Base-by-base conservation (phyloP, 768 basidiomycete species). In the Suillus placidus region DNA sequence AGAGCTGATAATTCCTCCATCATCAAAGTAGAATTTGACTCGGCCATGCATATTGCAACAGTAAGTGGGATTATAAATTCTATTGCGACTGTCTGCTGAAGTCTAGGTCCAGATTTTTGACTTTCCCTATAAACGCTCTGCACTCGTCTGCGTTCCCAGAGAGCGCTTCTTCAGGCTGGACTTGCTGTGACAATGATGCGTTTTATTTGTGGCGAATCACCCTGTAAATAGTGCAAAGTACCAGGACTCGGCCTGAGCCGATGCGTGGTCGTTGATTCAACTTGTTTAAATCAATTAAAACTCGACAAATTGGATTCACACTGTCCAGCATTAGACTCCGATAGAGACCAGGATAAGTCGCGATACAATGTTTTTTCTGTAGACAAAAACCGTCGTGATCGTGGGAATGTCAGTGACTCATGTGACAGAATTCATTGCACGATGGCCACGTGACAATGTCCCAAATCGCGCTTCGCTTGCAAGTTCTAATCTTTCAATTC, bases 1-100 rank as follows among this genome's bases (percentile, higher is more conserved):
- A 78, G 73, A 63, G 71, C 73, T 4, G 68, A 72, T 3, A 83
- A 71, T 72, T 68, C 61, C 23, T 68, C 60, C 23, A 69, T 72
- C 32, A 66, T 82, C 76, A 80, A 69, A n/a, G 42, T 73, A 30
- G 40, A 47, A 13, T 16, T 68, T 5, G 64, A 62, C 45, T 32
- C 72, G 13, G 60, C 65, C 51, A 73, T 73, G 73, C 73, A 73
- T 40, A 42, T 68, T 2, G 65, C 52, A 56, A 74, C 71, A 40
- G 72, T 72, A 54, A 62, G 72, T 12, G 9, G 20, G 20, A 14
- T 10, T 37, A 18, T 35, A 2, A 20, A 18, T 9, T 12, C 12
- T 9, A 2, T 14, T 37, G 18, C 23, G 18, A n/a, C 7, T 16
- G 13, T 4, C 6, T 35, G 23, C 40, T 69, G 7, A 57, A 37